Base-by-base conservation (phyloP, 768 basidiomycete species). In the Scleroderma bovista region DNA sequence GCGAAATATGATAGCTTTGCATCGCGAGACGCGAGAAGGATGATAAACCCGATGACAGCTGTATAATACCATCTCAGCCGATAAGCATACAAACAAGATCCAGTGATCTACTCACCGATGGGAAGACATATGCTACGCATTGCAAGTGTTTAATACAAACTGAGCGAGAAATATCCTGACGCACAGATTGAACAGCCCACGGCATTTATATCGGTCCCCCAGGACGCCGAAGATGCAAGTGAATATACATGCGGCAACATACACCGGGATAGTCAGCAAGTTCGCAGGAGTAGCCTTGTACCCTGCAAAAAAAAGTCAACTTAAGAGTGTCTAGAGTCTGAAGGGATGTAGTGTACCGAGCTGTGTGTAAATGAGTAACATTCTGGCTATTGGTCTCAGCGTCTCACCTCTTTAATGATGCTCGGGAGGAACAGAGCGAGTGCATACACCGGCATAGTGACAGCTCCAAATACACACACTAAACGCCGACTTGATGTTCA, bases 351-450 rank as follows among this genome's bases (percentile, higher is more conserved):
- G 51, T 60, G 55, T 58, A 75, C 75, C 74, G 24, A 76, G 70
- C 75, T 76, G 44, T 42, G n/a, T 10, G 26, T 20, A 29, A 5
- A 29, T 29, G 26, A 15, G 33, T 12, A 34, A 12, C 13, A 10
- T 38, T 46, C 29, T 39, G 20, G 20, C 20, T 42, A 3, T 36
- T 11, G 34, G 20, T 6, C 19, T 12, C 24, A 29, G 9, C 26
- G n/a, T 65, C 76, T 37, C 54, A 84, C 81, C 68, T 84, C 70
- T 51, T 77, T 82, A 63, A 88, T 89, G 60, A 90, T 88, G 38
- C 80, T 85, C 1, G 88, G 88, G 47, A 88, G 68, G 73, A 91
- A 91, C 40, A 89, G 66, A 19, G 86, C 75, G 65, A 89, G 88
- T 0, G 87, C 84, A 55, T 89, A 90, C 40, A 90, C 65, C 0